Evolutionary conservation across 495 filamentous ascomycete species (phyloP), one percentile per base, ranked within the genome.

Genomic region (Penicillium psychrofluorescens): DNA sequence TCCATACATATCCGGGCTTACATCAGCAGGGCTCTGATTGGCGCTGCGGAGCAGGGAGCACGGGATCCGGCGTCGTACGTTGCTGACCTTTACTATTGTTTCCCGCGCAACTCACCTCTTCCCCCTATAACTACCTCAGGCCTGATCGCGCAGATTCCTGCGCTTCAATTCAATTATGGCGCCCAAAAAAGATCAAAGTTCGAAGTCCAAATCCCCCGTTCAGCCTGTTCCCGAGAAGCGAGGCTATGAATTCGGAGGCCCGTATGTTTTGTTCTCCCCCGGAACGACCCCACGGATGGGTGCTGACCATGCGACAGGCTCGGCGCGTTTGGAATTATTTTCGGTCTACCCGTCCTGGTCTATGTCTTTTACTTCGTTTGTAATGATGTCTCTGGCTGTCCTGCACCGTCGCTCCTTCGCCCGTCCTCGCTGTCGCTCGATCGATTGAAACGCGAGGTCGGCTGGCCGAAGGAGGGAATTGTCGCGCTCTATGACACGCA

Each of bases 351-450:
- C 0, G 27, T 85, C 12, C 64, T 87, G 36, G 74, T 85, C 53
- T 95, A 91, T 63, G 53, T 75, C 43, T 77, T 88, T 53, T 70
- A 81, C 31, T 95, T 96, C 58, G 66, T 87, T 51, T 96, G 92
- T 75, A 97, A 95, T 59, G 92, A 95, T 58, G 63, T 90, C 48
- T 80, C 88, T 27, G 92, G 94, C 41, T 97, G 94, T 53, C 94
- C 92, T 10, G 81, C 86, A 7, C 88, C 90, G 8, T 90, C 84
- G n/a, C 70, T 92, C 22, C 76, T 95, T 38, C 73, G 77, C 42
- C 89, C 90, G 29, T 82, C 77, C 36, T 81, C 79, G 15, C 67
- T 95, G 30, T 77, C 77, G 31, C 68, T 89, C 40, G 77, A 83
- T 11, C 70, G 76, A 54, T 66, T 95, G 54, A 91, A 90, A 61